These are phyloP conservation scores for Fraxinus pennsylvanica DNA, from an alignment of 257 asterid species.

Conservation along the genomic window DNA sequence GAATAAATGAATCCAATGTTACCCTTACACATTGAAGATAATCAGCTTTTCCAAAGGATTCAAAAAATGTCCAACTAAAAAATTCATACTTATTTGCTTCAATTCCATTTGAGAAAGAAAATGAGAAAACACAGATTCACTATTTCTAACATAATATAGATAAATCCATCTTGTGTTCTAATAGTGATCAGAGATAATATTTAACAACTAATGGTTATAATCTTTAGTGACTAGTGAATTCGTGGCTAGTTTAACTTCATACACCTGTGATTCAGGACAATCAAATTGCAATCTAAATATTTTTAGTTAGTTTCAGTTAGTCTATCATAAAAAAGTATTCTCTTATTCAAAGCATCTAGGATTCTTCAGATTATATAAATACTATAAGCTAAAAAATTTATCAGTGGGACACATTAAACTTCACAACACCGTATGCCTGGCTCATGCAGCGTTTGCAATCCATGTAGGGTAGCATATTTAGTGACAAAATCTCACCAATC, in stretches of 20 bases:
- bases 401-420: background rate
- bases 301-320: background rate
- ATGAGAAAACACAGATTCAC: background rate
- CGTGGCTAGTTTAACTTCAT: background rate
- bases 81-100: background rate
- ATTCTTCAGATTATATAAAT: no score
- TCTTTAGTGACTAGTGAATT: background rate
- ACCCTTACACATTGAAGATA: background rate
- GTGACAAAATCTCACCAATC: background rate
- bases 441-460: background rate
- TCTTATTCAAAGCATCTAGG: background rate
- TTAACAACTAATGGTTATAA: background rate
- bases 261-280: background rate
- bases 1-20: background rate
- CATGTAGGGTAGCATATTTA: background rate
- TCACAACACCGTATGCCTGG: background rate
- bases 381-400: background rate
- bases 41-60: background rate
- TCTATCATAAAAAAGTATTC: background rate
- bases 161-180: background rate
- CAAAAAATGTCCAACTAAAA: background rate
- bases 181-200: background rate
- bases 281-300: background rate
- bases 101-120: background rate
- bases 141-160: no score